Evolutionary conservation across 371 early-diverging fungal species (phyloP).

Genomic region (Paraphysoderma sedebokerense): DNA sequence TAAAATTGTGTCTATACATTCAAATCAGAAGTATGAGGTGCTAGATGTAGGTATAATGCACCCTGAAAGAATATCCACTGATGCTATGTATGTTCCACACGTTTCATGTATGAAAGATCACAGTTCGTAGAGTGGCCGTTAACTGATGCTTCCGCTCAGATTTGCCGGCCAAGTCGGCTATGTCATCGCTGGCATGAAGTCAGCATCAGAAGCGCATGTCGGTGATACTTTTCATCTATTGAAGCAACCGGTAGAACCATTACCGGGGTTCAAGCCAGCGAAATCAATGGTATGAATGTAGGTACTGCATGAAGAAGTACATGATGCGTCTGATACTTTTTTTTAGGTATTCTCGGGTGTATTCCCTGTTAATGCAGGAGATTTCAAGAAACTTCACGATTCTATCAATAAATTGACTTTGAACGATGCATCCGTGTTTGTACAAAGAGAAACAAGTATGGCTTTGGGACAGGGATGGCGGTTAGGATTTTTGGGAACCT

Average conservation of each 20-base stretch:
- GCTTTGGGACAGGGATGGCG: conserved; percentile 94
- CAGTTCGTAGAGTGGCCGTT: conserved; percentile 1
- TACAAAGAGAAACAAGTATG: conserved; percentile 70
- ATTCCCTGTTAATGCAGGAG: conserved; percentile 78
- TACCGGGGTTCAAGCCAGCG: conserved; percentile 85
- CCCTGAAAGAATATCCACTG: conserved; percentile 63
- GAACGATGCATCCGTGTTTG: conserved; percentile 83
- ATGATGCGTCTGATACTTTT: not conserved
- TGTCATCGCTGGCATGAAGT: conserved; percentile 79
- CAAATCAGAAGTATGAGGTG: conserved; percentile 66
- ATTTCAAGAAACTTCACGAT: conserved; percentile 72
- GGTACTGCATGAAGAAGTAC: not conserved
- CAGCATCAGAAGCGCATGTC: conserved; percentile 77
- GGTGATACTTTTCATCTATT: conserved; percentile 85
- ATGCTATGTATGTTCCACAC: conserved; percentile 38
- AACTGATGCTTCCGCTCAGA: not conserved
- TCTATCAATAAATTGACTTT: conserved; percentile 79
- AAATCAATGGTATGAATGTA: conserved; percentile 53
- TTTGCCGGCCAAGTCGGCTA: conserved; percentile 94
- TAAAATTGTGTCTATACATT: conserved; percentile 56
- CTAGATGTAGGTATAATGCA: conserved; percentile 89
- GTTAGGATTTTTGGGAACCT: conserved; percentile 84
- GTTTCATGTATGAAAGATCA: conserved; percentile 1
- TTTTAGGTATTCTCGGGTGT: conserved; percentile 71
- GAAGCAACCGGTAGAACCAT: conserved; percentile 36